These are phyloP conservation scores for Eucalyptus guilfoylei DNA, from an alignment of 345 rosid genomes.

Conservation along the genomic window DNA sequence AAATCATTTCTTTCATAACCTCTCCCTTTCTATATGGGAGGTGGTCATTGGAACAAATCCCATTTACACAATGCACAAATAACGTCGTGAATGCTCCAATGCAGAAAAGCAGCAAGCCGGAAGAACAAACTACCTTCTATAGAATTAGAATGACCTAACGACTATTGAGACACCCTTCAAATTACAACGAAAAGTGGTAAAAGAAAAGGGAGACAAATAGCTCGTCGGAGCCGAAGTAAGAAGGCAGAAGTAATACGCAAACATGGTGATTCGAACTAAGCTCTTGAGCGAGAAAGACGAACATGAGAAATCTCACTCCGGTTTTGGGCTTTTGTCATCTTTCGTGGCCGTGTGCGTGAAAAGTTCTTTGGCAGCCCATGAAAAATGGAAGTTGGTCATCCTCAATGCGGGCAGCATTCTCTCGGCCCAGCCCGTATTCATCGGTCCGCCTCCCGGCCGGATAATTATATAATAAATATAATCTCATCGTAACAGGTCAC, in stretches of 20 bases:
- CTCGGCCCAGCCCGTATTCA: neutral
- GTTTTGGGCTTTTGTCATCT: neutral
- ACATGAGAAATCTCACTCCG: neutral
- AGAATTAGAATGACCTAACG: neutral
- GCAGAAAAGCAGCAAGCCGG: accelerated
- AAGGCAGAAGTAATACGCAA: neutral
- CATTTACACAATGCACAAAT: accelerated
- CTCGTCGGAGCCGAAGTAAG: neutral
- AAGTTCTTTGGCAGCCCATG: neutral
- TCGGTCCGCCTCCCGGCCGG: neutral
- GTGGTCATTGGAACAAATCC: accelerated
- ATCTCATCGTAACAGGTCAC: neutral
- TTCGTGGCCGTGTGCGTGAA: neutral
- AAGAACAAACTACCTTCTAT: neutral
- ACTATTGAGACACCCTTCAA: accelerated
- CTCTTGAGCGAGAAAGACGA: neutral
- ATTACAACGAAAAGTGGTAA: neutral
- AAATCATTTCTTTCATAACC: no score
- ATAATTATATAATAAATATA: neutral
- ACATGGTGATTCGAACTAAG: neutral
- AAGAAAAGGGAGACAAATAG: neutral
- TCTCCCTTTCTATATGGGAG: no score
- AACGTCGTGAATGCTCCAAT: accelerated
- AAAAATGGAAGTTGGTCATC: neutral
- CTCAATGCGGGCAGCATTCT: neutral